These are phyloP conservation scores for Lentinus polychrous DNA, from an alignment of 1,284 basidiomycete genomes.

Conservation along the genomic window DNA sequence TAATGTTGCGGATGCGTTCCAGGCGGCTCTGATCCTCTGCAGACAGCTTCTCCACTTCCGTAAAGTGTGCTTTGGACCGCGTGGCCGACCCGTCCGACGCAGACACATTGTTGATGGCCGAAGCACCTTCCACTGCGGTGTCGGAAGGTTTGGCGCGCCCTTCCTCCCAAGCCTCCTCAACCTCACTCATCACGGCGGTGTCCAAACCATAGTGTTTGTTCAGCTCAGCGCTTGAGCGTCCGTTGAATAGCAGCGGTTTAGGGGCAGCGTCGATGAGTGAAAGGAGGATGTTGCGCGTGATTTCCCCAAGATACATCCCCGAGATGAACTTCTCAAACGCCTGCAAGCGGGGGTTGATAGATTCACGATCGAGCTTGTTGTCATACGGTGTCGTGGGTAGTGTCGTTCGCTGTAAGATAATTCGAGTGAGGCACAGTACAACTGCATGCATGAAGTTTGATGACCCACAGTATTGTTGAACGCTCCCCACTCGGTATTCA, in stretches of 20 bases:
- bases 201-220: slow-evolving; percentile 94
- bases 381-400: slow-evolving; percentile 92
- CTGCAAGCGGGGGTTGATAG: slow-evolving; percentile 91
- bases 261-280: slow-evolving; percentile 81
- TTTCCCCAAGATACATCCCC: slow-evolving; percentile 98
- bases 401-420: slow-evolving; percentile 55
- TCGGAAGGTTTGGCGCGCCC: slow-evolving; percentile 20
- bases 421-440: slow-evolving; percentile 8
- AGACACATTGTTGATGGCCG: slow-evolving; percentile 2
- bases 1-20: slow-evolving; percentile 46
- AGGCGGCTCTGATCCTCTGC: slow-evolving; percentile 28
- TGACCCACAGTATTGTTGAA: slow-evolving; percentile 80
- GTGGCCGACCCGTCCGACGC: neutral
- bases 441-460: neutral
- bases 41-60: slow-evolving; percentile 20
- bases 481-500: slow-evolving; percentile 98
- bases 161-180: slow-evolving; percentile 71
- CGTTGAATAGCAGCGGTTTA: slow-evolving; percentile 69
- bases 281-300: slow-evolving; percentile 81
- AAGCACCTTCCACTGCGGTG: slow-evolving; percentile 12
- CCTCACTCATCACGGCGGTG: slow-evolving; percentile 84
- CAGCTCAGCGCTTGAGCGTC: slow-evolving; percentile 63
- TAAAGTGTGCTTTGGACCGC: slow-evolving; percentile 20
- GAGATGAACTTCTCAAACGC: slow-evolving; percentile 98
- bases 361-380: slow-evolving; percentile 87